These are phyloP conservation scores for Chaetomiaceae sp. DNA, from an alignment of 2,329 filamentous ascomycete genomes.

Conservation along the genomic window DNA sequence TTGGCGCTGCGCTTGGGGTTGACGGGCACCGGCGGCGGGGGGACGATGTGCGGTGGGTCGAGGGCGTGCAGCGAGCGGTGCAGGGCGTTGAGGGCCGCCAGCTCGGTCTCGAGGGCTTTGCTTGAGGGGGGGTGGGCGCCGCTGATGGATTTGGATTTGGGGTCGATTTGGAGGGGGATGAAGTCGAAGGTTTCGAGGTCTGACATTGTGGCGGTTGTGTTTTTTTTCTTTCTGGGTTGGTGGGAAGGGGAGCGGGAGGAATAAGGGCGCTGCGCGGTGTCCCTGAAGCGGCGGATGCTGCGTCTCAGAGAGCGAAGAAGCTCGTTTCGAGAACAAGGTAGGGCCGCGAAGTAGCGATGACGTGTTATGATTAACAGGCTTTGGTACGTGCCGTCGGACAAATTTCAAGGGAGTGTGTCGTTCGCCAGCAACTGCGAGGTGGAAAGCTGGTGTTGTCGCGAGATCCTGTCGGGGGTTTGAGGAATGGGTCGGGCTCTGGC, in stretches of 20 bases:
- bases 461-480: background rate
- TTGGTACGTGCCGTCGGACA: too few species aligned
- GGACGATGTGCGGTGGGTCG: slow-evolving; percentile 58
- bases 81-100: slow-evolving; percentile 70
- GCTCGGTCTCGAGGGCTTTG: slow-evolving; percentile 55
- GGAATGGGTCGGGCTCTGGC: background rate
- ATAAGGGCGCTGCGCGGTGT: too few species aligned
- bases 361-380: too few species aligned
- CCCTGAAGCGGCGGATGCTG: too few species aligned
- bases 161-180: slow-evolving; percentile 76
- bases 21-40: slow-evolving; percentile 82
- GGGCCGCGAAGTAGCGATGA: too few species aligned
- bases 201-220: slow-evolving; percentile 20
- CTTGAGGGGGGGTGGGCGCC: slow-evolving; percentile 29
- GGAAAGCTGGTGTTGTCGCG: background rate
- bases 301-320: too few species aligned
- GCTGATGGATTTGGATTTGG: slow-evolving; percentile 71
- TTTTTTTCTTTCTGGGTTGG: too few species aligned
- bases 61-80: slow-evolving; percentile 69
- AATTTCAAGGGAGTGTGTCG: too few species aligned
- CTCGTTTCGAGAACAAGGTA: too few species aligned
- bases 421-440: too few species aligned
- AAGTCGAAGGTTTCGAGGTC: slow-evolving; percentile 71
- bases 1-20: slow-evolving; percentile 88
- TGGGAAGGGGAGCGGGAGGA: background rate